Evolutionary conservation across 2,329 filamentous ascomycete genomes (phyloP), one percentile per base, ranked within the genome.

Genomic region (Trichoderma sp.): DNA sequence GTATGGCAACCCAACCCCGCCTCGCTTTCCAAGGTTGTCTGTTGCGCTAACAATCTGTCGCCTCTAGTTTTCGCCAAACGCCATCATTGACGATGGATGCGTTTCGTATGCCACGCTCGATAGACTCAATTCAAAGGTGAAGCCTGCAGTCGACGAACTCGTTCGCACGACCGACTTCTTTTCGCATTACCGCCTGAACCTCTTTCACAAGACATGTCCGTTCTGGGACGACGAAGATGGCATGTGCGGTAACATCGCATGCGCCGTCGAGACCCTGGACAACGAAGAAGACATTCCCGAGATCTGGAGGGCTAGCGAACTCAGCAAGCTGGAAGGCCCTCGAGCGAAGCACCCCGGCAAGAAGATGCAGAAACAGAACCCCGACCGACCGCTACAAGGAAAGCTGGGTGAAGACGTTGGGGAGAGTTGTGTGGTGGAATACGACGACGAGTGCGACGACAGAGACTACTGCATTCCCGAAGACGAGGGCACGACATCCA

Each of bases 201-300:
- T 99, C 24, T 99, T 93, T 81, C 91, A 96, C 80, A 97, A 96
- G 80, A 89, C 88, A 81, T 99, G 96, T 77, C 96, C 96, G 0
- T 99, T 98, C 79, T 99, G 96, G 95, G 88, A 90, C 77, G 96
- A 99, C 79, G 90, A 94, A 71, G 91, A 91, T 80, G 93, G 93
- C 79, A 92, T 97, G 86, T 99, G 96, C 80, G 96, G 94, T 72
- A 99, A 99, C 81, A 94, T 97, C 74, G 96, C 94, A 24, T 99
- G 96, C 78, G 92, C 95, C 13, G 96, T 99, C 21, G 94, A 96
- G 77, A 98, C 95, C 0, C 86, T 98, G 70, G 95, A 98, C 66
- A 94, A 96, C 72, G 95, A 99, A 80, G 91, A 96, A 71, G 95
- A 98, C 72, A 94, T 99, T 66, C 96, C 96, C 10, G 83, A 87